Base-by-base conservation (phyloP, 2,329 filamentous ascomycete species). In the Bimuria novae-zelandiae region DNA sequence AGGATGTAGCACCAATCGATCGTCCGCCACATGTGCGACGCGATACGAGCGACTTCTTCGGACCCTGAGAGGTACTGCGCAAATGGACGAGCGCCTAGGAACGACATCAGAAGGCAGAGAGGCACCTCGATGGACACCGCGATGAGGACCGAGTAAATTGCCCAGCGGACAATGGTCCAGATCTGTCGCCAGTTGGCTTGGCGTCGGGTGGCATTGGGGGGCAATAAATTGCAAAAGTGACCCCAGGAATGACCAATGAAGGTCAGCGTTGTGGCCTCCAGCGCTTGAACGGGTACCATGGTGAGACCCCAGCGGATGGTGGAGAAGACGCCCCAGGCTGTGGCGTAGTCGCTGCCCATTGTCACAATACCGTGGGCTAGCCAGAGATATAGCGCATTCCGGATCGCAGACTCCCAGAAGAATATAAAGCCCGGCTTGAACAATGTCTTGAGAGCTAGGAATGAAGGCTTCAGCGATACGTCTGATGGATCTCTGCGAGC, bases 271-370 rank as follows among this genome's bases (percentile, higher is more conserved):
- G 87, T 87, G 2, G 83, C 83, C 68, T 91, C 86, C 0, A 90
- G 75, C 0, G 86, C 80, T 55, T 84, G 81, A 0, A 90, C 84
- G 0, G 87, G 87, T 0, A 90, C 86, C 87, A 90, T 91, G 25
- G 90, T 76, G 0, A 90, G 75, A 0, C 87, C 88, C 87, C 87
- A 90, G 12, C 87, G 80, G 36, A 90, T 90, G 0, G 86, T 90
- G 50, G 82, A 88, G 74, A 91, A 91, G 8, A 90, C 77, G 1
- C 86, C 84, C 87, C 87, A 91, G 0, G 87, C 86, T 0, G 87
- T 90, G 0, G 86, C 84, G 67, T 90, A 90, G 6, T 83, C 80
- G 0, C 76, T 71, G 0, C 87, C 86, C 53, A 90, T 76, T 0
- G 80, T 74, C 0, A 90, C 80, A 16, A 91, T 87, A 4, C 80